A percentile compares a stretch with the other conserved stretches of the same genome.
phyloP scores from a whole-genome alignment of 2,329 filamentous ascomycete species.

The Fusarium transvaalense region DNA sequence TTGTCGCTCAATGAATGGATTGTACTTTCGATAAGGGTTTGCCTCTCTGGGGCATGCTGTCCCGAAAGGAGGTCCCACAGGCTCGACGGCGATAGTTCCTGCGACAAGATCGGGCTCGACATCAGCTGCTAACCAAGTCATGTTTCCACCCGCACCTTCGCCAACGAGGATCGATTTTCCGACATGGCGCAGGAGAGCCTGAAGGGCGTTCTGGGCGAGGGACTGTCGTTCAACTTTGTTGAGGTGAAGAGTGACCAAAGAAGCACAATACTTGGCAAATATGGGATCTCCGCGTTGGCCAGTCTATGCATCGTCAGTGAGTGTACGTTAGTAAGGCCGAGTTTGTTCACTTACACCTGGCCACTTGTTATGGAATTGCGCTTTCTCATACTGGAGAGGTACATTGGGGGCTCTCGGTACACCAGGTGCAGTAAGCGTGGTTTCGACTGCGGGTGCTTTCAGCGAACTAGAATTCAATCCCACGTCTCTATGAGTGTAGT shows the following conservation, averaged over 20 bases:
- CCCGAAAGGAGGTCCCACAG: constrained; percentile 64
- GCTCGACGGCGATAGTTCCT: constrained; percentile 65
- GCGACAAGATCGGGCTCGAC: constrained; percentile 60
- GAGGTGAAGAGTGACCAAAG: constrained; percentile 55
- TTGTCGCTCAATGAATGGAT: constrained; percentile 44
- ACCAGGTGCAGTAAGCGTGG: constrained; percentile 51
- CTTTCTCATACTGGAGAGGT: constrained; percentile 44
- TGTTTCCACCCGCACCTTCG: constrained; percentile 63
- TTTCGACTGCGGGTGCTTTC: constrained; percentile 44
- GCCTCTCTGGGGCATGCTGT: constrained; percentile 12
- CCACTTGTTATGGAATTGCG: constrained; percentile 54
- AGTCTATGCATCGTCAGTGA: constrained; percentile 43
- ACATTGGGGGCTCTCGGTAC: constrained; percentile 17
- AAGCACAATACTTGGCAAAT: constrained; percentile 63
- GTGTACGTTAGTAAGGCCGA: fast-evolving
- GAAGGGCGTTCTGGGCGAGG: constrained; percentile 53
- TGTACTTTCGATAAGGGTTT: constrained; percentile 36
- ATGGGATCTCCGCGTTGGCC: constrained; percentile 57
- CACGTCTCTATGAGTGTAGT: constrained; percentile 44
- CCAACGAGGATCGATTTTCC: constrained; percentile 60
- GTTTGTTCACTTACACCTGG: constrained; percentile 49
- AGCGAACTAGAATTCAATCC: constrained; percentile 30
- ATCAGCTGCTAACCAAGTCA: constrained; percentile 64
- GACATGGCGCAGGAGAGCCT: constrained; percentile 58
- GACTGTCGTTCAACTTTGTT: constrained; percentile 50